Evolutionary conservation across 2,329 filamentous ascomycete species (phyloP).

Genomic region (Diaporthe caulivora): DNA sequence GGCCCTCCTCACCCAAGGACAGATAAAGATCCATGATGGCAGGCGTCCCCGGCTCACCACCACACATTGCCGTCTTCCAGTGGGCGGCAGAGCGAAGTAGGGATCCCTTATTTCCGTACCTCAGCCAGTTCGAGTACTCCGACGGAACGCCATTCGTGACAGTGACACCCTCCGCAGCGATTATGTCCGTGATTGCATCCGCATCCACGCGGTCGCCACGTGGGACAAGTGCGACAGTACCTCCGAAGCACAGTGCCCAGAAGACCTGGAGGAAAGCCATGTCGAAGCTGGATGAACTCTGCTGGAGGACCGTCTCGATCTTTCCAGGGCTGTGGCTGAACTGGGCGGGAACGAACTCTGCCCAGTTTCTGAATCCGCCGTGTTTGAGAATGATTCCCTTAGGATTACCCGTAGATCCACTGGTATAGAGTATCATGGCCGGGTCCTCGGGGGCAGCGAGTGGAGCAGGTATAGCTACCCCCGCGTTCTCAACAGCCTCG

Average conservation of each 20-base stretch:
- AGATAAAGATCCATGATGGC: not conserved
- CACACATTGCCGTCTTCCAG: constrained; percentile 12
- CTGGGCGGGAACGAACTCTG: not conserved
- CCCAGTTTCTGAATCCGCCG: constrained; percentile 37
- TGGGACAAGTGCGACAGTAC: constrained; percentile 47
- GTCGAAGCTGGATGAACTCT: constrained; percentile 55
- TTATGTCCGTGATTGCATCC: constrained; percentile 47
- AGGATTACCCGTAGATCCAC: constrained; percentile 43
- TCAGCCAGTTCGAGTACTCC: constrained; percentile 50
- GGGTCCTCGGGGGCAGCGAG: not conserved
- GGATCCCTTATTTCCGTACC: constrained; percentile 32
- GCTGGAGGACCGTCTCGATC: constrained; percentile 49
- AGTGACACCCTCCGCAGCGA: constrained; percentile 47
- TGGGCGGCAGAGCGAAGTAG: constrained; percentile 7
- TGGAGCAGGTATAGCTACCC: not conserved
- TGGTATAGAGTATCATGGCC: not conserved
- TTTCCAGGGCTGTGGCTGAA: constrained; percentile 40
- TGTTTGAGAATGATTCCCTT: constrained; percentile 56
- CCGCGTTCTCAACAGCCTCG: not conserved
- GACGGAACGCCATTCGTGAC: constrained; percentile 53
- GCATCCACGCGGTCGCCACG: constrained; percentile 48
- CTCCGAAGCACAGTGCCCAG: constrained; percentile 46
- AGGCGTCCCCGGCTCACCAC: not conserved
- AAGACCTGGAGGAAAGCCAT: constrained; percentile 50
- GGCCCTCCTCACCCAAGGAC: not conserved